Percentiles rank a stretch among this genome's conserved stretches.
phyloP scores from a whole-genome alignment of 2,329 filamentous ascomycete genomes.

The Clonostachys sp. region DNA sequence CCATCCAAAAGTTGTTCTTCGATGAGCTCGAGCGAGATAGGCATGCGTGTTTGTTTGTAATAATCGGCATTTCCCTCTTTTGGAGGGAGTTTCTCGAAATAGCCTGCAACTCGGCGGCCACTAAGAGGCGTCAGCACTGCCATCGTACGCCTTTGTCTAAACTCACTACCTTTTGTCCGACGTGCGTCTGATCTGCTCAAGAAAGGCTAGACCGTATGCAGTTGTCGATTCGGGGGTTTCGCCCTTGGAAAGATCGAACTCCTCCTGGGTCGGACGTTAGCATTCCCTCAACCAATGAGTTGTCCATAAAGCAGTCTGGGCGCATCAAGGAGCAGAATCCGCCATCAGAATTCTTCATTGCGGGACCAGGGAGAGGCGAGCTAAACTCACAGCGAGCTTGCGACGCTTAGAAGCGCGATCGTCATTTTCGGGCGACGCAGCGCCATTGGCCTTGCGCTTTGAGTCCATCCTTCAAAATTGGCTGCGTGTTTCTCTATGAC shows the following conservation, averaged over 20 bases:
- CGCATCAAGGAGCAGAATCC: background rate
- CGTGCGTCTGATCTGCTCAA: conserved; percentile 71
- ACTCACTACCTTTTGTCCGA: conserved; percentile 70
- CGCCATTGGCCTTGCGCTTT: conserved; percentile 51
- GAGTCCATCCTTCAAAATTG: conserved; percentile 41
- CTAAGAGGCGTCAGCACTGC: conserved; percentile 29
- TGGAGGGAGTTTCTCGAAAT: conserved; percentile 70
- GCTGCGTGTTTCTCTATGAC: too few species aligned
- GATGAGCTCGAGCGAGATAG: conserved; percentile 73
- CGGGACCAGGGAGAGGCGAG: too few species aligned
- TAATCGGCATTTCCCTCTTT: conserved; percentile 65
- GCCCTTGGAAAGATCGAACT: conserved; percentile 43
- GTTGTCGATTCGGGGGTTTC: conserved; percentile 68
- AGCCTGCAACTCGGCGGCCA: conserved; percentile 68
- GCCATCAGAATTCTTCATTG: too few species aligned
- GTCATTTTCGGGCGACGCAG: conserved; percentile 36
- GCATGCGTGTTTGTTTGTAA: conserved; percentile 72
- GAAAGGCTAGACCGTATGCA: conserved; percentile 65
- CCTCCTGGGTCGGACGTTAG: conserved; percentile 17
- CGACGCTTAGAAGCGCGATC: conserved; percentile 53
- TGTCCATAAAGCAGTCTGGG: background rate
- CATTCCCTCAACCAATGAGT: conserved; percentile 4
- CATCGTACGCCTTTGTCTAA: too few species aligned
- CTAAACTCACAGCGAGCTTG: conserved; percentile 36
- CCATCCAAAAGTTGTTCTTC: conserved; percentile 68